A percentile compares a stretch with the other conserved stretches of the same genome.
phyloP scores from a whole-genome alignment of 768 basidiomycete species.

The Psilocybe cyanescens region DNA sequence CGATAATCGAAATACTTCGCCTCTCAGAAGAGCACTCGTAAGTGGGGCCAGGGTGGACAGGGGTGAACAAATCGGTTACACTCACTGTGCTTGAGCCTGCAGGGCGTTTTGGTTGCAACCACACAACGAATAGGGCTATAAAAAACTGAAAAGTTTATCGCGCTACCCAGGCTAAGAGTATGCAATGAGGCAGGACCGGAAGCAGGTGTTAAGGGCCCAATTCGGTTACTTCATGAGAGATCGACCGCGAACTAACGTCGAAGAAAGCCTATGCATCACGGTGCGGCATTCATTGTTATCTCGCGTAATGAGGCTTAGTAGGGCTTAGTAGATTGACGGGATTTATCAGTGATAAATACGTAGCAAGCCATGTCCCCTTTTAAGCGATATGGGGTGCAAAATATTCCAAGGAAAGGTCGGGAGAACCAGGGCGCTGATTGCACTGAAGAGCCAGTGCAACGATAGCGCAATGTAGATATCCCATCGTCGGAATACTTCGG shows the following conservation, averaged over 20 bases:
- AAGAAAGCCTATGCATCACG: constrained; percentile 1
- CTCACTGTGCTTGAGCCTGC: not conserved
- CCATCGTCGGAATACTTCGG: not conserved
- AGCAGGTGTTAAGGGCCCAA: constrained; percentile 13
- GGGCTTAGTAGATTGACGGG: not conserved
- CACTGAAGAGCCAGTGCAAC: not conserved
- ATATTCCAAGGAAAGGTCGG: not conserved
- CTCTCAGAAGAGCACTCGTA: too few relatives aligned
- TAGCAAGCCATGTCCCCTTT: constrained; percentile 1
- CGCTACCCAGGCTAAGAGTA: constrained; percentile 4
- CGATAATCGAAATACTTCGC: too few relatives aligned
- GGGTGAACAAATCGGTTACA: not conserved
- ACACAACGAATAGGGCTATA: not conserved
- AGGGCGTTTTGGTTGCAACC: not conserved
- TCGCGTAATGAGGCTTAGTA: constrained; percentile 9
- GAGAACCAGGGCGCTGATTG: not conserved
- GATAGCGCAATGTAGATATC: not conserved
- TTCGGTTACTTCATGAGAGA: constrained; percentile 20
- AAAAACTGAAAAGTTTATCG: not conserved
- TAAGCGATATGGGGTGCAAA: constrained; percentile 15
- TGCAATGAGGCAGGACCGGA: constrained; percentile 10
- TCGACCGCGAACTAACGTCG: constrained; percentile 8
- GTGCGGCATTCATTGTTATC: constrained; percentile 10
- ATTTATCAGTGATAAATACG: not conserved
- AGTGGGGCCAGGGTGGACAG: too few relatives aligned